phyloP scores from a whole-genome alignment of 352 stramenopile genomes.

The Globisporangium paddicum region DNA sequence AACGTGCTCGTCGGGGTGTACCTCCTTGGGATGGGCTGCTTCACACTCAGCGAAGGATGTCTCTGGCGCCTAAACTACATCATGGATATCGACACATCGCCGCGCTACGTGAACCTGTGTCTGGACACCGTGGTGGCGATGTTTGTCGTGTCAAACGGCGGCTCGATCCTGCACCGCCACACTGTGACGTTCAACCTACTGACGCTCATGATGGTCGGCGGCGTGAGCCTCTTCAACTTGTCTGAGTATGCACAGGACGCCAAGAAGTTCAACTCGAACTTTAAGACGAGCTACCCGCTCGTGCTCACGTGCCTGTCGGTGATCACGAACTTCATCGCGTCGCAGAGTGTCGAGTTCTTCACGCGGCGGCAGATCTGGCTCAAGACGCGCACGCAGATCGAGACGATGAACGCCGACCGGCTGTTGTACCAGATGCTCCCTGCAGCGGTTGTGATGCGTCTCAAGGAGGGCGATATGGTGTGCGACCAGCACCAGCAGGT shows the following conservation, averaged over 20 bases:
- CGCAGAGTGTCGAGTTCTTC: constrained; percentile 78
- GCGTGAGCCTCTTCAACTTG: constrained; percentile 37
- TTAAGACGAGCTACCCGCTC: constrained; percentile 79
- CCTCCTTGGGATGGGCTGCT: constrained; percentile 44
- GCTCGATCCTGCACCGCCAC: constrained; percentile 72
- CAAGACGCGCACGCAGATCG: constrained; percentile 74
- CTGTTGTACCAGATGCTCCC: constrained; percentile 88
- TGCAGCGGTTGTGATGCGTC: constrained; percentile 70
- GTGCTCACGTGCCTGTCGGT: constrained; percentile 78
- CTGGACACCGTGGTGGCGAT: constrained; percentile 76
- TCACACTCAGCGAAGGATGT: constrained; percentile 38
- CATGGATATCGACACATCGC: constrained; percentile 52
- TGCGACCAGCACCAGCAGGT: constrained; percentile 86
- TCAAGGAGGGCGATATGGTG: constrained; percentile 82
- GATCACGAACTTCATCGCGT: constrained; percentile 79
- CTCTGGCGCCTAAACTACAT: constrained; percentile 62
- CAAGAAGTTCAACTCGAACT: constrained; percentile 60
- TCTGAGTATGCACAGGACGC: constrained; percentile 44
- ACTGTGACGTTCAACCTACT: constrained; percentile 58
- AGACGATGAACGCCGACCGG: constrained; percentile 81
- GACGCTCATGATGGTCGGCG: constrained; percentile 43
- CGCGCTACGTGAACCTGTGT: constrained; percentile 73
- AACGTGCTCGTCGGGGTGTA: constrained; percentile 63
- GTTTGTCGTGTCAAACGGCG: constrained; percentile 81
- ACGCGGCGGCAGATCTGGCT: constrained; percentile 81